Base-by-base conservation (phyloP, 2,329 filamentous ascomycete species). In the Zymoseptoria brevis region DNA sequence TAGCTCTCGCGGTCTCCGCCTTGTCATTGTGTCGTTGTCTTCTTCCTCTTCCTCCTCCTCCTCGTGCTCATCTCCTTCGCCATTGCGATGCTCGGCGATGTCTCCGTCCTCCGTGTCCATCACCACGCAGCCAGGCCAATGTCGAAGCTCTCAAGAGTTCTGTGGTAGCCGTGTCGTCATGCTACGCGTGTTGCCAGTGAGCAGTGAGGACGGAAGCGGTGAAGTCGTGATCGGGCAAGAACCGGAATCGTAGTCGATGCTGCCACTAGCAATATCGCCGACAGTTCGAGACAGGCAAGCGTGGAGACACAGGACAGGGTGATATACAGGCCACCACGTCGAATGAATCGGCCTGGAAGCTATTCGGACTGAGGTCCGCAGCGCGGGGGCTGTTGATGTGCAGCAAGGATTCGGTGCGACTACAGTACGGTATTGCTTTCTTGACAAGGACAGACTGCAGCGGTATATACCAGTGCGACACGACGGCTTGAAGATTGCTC, bases 1-100 rank as follows among this genome's bases (percentile, higher is more conserved):
- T 55, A 97, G 83, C 62, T 76, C 73, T 59, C 77, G 73, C 41
- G 75, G 72, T 64, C 66, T 70, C 62, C 75, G 72, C 59, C 77
- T 72, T 29, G 74, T 70, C 66, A 64, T 70, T 19, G 62, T 60
- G 19, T 61, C 60, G 24, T 64, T 53, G 9, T 63, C 61, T 35
- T 67, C 62, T 9, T 65, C 62, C 8, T 68, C 63, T 4, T 59
- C 57, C 8, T 62, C 60, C 21, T 54, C 58, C n/a, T 66, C 62
- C 30, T 49, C 45, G 22, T 49, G n/a, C 56, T 35, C 22, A 19
- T 19, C 29, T 22, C 51, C 51, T 19, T 50, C 58, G 49, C 57
- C 56, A 19, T 54, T 54, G 19, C 54, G 56, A 29, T 61, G 51
- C 41, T 58, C 54, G 13, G 51, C 59, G 22, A 59, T 60, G 53